These are phyloP conservation scores for Kurtzmaniella quercitrusa DNA, from an alignment of 1,139 yeast genomes.

Conservation along the genomic window DNA sequence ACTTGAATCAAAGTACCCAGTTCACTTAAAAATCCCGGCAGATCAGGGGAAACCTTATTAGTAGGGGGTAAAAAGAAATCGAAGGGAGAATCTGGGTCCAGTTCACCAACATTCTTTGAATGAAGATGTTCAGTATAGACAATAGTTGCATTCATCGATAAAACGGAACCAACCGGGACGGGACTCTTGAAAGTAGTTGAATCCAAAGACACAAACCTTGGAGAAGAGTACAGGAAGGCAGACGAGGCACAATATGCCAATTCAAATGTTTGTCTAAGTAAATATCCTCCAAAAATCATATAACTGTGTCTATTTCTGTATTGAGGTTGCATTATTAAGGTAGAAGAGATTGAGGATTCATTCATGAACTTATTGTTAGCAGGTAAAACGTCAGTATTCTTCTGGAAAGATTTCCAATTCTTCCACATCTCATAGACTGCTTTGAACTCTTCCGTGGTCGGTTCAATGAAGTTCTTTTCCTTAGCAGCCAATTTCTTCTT, in stretches of 20 bases:
- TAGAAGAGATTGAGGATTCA: conserved; percentile 65
- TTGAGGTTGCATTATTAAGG: conserved; percentile 93
- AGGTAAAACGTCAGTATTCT: conserved; percentile 21
- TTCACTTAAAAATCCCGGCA: conserved; percentile 58
- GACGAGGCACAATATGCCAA: conserved; percentile 91
- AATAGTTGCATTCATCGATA: conserved; percentile 75
- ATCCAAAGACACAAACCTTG: conserved; percentile 85
- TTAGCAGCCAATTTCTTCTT: conserved; percentile 76
- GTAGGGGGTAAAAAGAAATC: conserved; percentile 54
- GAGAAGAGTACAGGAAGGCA: conserved; percentile 76
- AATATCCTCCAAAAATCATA: conserved; percentile 92
- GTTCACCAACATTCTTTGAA: conserved; percentile 21
- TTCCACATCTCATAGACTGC: conserved; percentile 78
- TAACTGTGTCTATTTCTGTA: conserved; percentile 90
- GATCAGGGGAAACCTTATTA: conserved; percentile 48
- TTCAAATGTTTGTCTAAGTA: conserved; percentile 87
- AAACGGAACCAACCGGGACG: conserved; percentile 89
- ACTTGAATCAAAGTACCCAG: conserved; percentile 92
- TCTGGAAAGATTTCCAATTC: conserved; percentile 45
- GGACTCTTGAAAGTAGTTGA: conserved; percentile 90
- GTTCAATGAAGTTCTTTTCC: conserved; percentile 58
- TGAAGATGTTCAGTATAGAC: conserved; percentile 78
- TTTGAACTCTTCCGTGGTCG: conserved; percentile 65
- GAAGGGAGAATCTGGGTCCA: conserved; percentile 36
- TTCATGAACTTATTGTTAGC: conserved; percentile 59